phyloP scores from a whole-genome alignment of 2,329 filamentous ascomycete species.

The Chaetothyriales sp. region DNA sequence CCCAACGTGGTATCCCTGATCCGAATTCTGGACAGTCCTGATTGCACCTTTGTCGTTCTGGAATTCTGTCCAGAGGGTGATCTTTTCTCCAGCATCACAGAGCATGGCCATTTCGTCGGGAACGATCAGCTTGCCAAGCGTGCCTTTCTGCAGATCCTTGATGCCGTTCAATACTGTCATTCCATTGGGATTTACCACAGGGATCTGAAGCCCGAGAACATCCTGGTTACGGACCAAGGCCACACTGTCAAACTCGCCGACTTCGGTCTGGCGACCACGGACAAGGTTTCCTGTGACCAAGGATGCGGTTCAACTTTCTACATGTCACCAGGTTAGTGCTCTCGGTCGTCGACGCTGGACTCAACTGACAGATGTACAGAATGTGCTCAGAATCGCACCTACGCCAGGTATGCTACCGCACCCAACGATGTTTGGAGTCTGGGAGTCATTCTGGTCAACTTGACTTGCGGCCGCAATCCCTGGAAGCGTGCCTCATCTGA shows the following conservation, averaged over 20 bases:
- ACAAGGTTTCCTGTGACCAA: slow-evolving; percentile 76
- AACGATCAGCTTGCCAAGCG: slow-evolving; percentile 77
- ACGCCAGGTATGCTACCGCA: slow-evolving; percentile 71
- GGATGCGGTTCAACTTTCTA: slow-evolving; percentile 98
- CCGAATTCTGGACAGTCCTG: slow-evolving; percentile 78
- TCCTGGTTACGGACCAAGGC: slow-evolving; percentile 77
- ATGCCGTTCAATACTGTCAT: slow-evolving; percentile 94
- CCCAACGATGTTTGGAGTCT: slow-evolving; percentile 97
- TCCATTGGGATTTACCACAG: slow-evolving; percentile 86
- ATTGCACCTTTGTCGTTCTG: slow-evolving; percentile 91
- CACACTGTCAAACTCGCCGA: slow-evolving; percentile 90
- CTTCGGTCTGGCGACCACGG: slow-evolving; percentile 84
- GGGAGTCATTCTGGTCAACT: slow-evolving; percentile 94
- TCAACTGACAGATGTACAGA: slow-evolving; percentile 40
- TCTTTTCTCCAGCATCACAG: slow-evolving; percentile 93
- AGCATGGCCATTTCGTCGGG: slow-evolving; percentile 80
- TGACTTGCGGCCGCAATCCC: slow-evolving; percentile 93
- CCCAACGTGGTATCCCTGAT: slow-evolving; percentile 85
- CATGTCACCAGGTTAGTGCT: slow-evolving; percentile 88
- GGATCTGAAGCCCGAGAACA: slow-evolving; percentile 96
- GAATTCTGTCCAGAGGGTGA: slow-evolving; percentile 97
- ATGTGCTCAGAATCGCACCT: slow-evolving; percentile 64
- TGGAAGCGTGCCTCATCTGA: slow-evolving; percentile 94
- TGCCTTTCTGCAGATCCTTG: slow-evolving; percentile 86
- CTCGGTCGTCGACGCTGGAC: slow-evolving; percentile 4